Percentiles rank a stretch among this genome's conserved stretches.
Conservation (phyloP, 495 filamentous ascomycete genomes). For the Jackrogersella minutella region DNA sequence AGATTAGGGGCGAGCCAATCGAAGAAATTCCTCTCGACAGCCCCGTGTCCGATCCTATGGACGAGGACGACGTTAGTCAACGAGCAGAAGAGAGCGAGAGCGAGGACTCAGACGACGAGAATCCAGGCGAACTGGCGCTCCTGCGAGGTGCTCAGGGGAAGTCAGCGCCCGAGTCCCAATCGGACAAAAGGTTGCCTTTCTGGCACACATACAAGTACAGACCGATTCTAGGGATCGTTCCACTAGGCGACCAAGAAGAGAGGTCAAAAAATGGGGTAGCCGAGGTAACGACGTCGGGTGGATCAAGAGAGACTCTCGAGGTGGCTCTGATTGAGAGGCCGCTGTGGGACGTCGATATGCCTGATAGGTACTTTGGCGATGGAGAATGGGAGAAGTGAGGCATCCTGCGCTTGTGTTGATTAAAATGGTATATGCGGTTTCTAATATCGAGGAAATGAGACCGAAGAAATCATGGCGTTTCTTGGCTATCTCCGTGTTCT, state of each 20-base stretch:
- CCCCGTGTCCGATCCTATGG: constrained; percentile 35
- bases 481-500: not conserved
- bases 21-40: constrained; percentile 40
- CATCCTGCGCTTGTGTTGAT: too few species aligned
- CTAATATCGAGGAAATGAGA: not conserved
- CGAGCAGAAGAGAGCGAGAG: constrained; percentile 50
- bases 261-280: constrained; percentile 32
- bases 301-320: constrained; percentile 61
- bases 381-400: constrained; percentile 63
- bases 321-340: constrained; percentile 90
- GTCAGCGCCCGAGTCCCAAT: constrained; percentile 20
- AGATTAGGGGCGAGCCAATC: constrained; percentile 34
- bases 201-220: constrained; percentile 93
- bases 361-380: constrained; percentile 73
- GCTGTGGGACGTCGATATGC: constrained; percentile 81
- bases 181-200: constrained; percentile 50
- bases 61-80: constrained; percentile 51
- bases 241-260: constrained; percentile 58
- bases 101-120: constrained; percentile 51
- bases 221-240: constrained; percentile 87
- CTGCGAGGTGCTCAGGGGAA: constrained; percentile 45
- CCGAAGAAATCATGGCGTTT: not conserved
- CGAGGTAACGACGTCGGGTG: constrained; percentile 36
- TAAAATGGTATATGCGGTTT: not conserved
- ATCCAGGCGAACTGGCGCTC: constrained; percentile 50